phyloP scores from a whole-genome alignment of 495 filamentous ascomycete species.

The Penicillium arizonense region DNA sequence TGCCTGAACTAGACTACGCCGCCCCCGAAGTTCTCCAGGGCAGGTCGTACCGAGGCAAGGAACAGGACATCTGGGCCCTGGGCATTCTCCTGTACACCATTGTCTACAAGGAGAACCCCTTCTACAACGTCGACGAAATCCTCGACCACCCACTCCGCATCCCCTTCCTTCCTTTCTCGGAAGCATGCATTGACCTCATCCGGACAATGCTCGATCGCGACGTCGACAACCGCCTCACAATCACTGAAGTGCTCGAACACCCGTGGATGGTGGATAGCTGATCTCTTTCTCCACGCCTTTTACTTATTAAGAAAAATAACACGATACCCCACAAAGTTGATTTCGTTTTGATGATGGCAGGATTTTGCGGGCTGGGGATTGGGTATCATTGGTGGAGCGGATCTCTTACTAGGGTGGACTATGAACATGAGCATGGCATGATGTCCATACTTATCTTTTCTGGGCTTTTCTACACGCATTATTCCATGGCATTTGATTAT shows the following conservation, averaged over 20 bases:
- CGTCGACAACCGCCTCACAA: constrained; percentile 74
- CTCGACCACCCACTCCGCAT: constrained; percentile 94
- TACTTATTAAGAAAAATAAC: constrained; percentile 19
- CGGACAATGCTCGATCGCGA: constrained; percentile 88
- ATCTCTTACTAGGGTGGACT: not conserved
- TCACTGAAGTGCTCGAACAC: constrained; percentile 82
- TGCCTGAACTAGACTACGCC: constrained; percentile 72
- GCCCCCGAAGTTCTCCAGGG: constrained; percentile 96
- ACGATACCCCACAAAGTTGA: constrained; percentile 34
- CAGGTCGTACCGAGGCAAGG: constrained; percentile 88
- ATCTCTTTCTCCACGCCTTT: constrained; percentile 5
- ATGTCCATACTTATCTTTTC: not conserved
- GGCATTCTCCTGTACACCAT: constrained; percentile 98
- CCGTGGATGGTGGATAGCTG: constrained; percentile 59
- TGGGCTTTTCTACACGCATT: not conserved
- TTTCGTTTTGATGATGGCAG: constrained; percentile 20
- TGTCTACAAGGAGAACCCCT: constrained; percentile 98
- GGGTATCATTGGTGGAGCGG: constrained; percentile 11
- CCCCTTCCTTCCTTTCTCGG: constrained; percentile 82
- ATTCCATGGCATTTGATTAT: constrained; percentile 2
- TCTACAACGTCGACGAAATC: constrained; percentile 99
- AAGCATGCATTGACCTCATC: constrained; percentile 86
- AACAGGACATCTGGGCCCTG: constrained; percentile 98
- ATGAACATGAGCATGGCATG: constrained; percentile 1
- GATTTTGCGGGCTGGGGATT: not conserved